A percentile compares a stretch with the other conserved stretches of the same genome.
Evolutionary conservation across 1,284 basidiomycete genomes (phyloP).

Genomic region (Sporisorium exsertum): DNA sequence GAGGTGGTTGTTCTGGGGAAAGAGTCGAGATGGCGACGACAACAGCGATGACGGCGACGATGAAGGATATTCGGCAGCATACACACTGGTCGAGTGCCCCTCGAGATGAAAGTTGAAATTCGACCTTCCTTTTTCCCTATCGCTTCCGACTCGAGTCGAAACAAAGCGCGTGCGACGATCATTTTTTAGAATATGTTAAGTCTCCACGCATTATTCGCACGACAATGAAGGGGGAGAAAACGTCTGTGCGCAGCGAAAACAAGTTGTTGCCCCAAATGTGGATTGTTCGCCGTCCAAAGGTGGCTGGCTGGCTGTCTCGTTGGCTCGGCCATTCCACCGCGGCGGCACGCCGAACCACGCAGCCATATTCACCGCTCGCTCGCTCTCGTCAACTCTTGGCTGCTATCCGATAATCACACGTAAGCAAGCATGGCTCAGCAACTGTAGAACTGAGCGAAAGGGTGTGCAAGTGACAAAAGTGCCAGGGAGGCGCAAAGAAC

Average conservation of each 20-base stretch:
- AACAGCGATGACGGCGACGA: constrained; percentile 6
- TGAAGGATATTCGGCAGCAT: not conserved
- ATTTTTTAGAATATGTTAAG: constrained; percentile 3
- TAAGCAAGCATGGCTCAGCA: not conserved
- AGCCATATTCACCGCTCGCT: not conserved
- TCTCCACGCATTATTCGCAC: not conserved
- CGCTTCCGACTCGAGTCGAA: constrained; percentile 8
- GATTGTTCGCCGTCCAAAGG: not conserved
- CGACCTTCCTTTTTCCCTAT: constrained; percentile 5
- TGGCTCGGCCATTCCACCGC: not conserved
- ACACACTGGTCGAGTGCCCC: constrained; percentile 6
- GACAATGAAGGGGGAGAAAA: not conserved
- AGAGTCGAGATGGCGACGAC: constrained; percentile 15
- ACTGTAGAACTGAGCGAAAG: not conserved
- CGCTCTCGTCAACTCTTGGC: not conserved
- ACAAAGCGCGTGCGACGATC: constrained; percentile 12
- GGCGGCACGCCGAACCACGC: no score
- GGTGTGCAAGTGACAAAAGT: not conserved
- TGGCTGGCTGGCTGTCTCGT: not conserved
- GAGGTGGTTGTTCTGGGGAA: not conserved
- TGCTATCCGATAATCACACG: not conserved
- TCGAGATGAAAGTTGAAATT: not conserved
- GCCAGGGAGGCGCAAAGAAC: not conserved
- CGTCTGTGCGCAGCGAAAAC: constrained; percentile 12
- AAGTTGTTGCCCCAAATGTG: not conserved